A percentile compares a stretch with the other conserved stretches of the same genome.
These are phyloP conservation scores for Ophiocytium majus DNA, from an alignment of 352 stramenopile species.

Conservation along the genomic window DNA sequence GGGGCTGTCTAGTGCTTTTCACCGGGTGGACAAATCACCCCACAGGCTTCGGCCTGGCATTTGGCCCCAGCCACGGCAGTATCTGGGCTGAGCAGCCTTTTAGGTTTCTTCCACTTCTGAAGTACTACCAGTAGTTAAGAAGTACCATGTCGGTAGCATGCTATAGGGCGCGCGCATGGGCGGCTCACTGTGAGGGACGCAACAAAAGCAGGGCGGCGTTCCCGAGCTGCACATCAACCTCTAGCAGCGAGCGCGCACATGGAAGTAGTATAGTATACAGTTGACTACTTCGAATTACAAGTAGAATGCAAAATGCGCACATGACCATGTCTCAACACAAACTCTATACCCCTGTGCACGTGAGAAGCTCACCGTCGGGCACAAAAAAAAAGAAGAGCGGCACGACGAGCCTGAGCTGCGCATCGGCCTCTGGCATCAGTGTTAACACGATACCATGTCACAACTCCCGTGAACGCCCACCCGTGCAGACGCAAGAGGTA, in stretches of 20 bases:
- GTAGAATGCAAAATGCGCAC: no score
- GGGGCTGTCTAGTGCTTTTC: no score
- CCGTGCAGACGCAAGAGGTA: conserved; percentile 79
- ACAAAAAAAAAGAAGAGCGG: conserved; percentile 82
- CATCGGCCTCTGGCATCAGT: conserved; percentile 63
- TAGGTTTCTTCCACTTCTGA: no score
- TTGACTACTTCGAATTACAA: no score
- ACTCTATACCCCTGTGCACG: background rate
- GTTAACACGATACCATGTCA: conserved; percentile 64
- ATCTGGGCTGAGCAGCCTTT: no score
- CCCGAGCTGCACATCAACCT: conserved; percentile 57
- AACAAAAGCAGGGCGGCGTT: conserved; percentile 73
- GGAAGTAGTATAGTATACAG: background rate
- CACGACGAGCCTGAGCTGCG: conserved; percentile 59
- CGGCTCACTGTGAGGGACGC: conserved; percentile 71
- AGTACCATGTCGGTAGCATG: no score
- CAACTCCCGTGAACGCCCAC: no score
- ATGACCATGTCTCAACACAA: background rate
- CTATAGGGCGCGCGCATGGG: conserved; percentile 42
- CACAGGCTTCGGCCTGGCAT: no score
- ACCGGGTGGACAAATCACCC: no score
- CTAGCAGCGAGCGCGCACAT: background rate
- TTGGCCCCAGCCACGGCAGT: no score
- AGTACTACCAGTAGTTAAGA: no score
- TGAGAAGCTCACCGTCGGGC: conserved; percentile 69